A percentile compares a stretch with the other conserved stretches of the same genome.
phyloP scores from a whole-genome alignment of 768 basidiomycete genomes.

The Baorangia bicolor region DNA sequence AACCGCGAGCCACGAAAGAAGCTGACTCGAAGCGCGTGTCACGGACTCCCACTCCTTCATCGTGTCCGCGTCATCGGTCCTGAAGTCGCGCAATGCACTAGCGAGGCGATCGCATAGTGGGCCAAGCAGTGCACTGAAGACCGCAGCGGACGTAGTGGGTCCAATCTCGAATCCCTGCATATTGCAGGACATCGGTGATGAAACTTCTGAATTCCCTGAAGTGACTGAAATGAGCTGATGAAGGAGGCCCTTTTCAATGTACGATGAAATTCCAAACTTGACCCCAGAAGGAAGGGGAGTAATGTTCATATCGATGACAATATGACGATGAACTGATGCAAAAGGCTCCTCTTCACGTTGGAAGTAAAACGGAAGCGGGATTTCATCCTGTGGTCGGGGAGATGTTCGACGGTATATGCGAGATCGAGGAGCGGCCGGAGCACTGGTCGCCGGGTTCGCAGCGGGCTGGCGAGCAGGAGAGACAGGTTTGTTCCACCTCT shows the following conservation, averaged over 20 bases:
- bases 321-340: slow-evolving; percentile 13
- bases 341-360: slow-evolving; percentile 9
- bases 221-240: slow-evolving; percentile 50
- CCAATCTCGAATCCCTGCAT: slow-evolving; percentile 45
- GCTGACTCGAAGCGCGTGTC: slow-evolving; percentile 42
- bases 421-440: slow-evolving; percentile 6
- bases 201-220: slow-evolving; percentile 24
- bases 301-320: slow-evolving; percentile 53
- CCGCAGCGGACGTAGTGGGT: slow-evolving; percentile 40
- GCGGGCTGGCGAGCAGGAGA: slow-evolving; percentile 13
- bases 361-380: slow-evolving; percentile 16
- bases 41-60: slow-evolving; percentile 40
- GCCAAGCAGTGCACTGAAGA: slow-evolving; percentile 47
- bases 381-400: slow-evolving; percentile 8
- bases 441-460: slow-evolving; percentile 1
- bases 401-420: slow-evolving; percentile 16
- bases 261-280: slow-evolving; percentile 50
- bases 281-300: slow-evolving; percentile 48
- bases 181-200: slow-evolving; percentile 32
- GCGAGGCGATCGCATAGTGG: slow-evolving; percentile 45
- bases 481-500: slow-evolving; percentile 31
- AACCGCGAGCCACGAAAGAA: slow-evolving; percentile 45
- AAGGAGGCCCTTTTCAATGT: slow-evolving; percentile 60
- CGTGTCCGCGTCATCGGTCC: slow-evolving; percentile 21
- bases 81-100: slow-evolving; percentile 37